Percentiles rank a stretch among this genome's conserved stretches.
phyloP scores from a whole-genome alignment of 352 stramenopile genomes.

The Globisporangium sylvaticum region DNA sequence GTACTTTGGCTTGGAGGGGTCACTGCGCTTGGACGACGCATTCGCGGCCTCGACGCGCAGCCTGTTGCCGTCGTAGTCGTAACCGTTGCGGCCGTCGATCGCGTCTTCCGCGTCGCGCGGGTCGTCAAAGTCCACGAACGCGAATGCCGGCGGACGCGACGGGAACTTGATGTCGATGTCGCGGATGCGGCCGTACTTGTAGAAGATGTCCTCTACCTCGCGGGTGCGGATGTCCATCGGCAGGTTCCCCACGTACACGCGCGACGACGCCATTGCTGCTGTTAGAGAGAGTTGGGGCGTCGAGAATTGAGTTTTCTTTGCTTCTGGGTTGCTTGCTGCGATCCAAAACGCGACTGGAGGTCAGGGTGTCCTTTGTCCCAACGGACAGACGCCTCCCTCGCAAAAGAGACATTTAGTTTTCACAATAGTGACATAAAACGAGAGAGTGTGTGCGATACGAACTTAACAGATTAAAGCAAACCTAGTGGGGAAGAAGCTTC shows the following conservation, averaged over 20 bases:
- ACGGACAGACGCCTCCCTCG: slow-evolving; percentile 3
- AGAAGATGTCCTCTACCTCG: slow-evolving; percentile 75
- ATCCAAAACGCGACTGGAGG: slow-evolving; percentile 7
- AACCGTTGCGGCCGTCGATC: slow-evolving; percentile 43
- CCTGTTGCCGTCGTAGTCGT: slow-evolving; percentile 54
- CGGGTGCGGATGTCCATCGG: slow-evolving; percentile 68
- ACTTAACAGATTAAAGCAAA: background rate
- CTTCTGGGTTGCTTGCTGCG: background rate
- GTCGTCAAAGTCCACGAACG: slow-evolving; percentile 77
- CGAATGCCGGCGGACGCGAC: slow-evolving; percentile 51
- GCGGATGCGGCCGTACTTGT: slow-evolving; percentile 62
- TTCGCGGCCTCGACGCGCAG: slow-evolving; percentile 59
- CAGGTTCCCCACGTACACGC: slow-evolving; percentile 72
- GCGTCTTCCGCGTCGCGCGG: slow-evolving; percentile 64
- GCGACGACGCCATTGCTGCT: slow-evolving; percentile 32
- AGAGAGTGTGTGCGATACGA: background rate
- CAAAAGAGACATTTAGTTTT: no score
- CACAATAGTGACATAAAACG: background rate
- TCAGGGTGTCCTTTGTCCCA: background rate
- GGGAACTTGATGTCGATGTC: slow-evolving; percentile 73
- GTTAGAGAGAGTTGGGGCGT: background rate
- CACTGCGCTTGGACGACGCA: slow-evolving; percentile 20
- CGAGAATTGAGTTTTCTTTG: background rate
- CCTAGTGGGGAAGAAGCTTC: background rate
- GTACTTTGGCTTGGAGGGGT: slow-evolving; percentile 21